Percentiles rank a stretch among this genome's conserved stretches.
Conservation (phyloP, 805 yeast species). For the Wickerhamomyces canadensis region DNA sequence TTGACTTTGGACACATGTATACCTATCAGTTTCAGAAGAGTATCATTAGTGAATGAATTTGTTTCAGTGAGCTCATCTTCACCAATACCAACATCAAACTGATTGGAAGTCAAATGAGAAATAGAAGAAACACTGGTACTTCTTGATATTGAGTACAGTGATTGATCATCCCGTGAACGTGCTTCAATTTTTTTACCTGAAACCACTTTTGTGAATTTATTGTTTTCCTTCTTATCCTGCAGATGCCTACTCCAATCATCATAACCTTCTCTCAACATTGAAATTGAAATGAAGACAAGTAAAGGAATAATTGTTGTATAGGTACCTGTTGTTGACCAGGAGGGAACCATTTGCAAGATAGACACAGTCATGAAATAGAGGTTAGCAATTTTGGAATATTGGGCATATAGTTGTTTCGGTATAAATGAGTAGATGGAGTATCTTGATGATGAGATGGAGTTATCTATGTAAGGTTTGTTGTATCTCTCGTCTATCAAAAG, state of each 20-base stretch:
- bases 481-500: slow-evolving; percentile 66
- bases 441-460: slow-evolving; percentile 79
- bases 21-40: slow-evolving; percentile 21
- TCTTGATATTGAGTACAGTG: slow-evolving; percentile 7
- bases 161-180: slow-evolving; percentile 1
- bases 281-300: slow-evolving; percentile 76
- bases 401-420: slow-evolving; percentile 86
- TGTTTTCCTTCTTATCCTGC: slow-evolving; percentile 82
- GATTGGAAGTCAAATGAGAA: slow-evolving; percentile 9
- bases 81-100: slow-evolving; percentile 1
- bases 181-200: slow-evolving; percentile 18
- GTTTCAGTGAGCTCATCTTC: slow-evolving; percentile 9
- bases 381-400: slow-evolving; percentile 90
- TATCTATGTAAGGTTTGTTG: slow-evolving; percentile 52
- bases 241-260: slow-evolving; percentile 88
- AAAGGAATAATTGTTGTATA: slow-evolving; percentile 91
- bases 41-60: slow-evolving; percentile 24
- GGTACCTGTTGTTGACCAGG: slow-evolving; percentile 96
- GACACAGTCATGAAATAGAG: slow-evolving; percentile 86
- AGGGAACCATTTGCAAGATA: slow-evolving; percentile 90
- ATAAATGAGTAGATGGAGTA: slow-evolving; percentile 76
- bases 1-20: slow-evolving; percentile 20
- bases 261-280: slow-evolving; percentile 88
- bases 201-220: slow-evolving; percentile 40
- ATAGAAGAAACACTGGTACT: slow-evolving; percentile 11